Percentiles rank a stretch among this genome's conserved stretches.
Conservation (phyloP, 257 asterid species). For the Paraleonurus japonicus region DNA sequence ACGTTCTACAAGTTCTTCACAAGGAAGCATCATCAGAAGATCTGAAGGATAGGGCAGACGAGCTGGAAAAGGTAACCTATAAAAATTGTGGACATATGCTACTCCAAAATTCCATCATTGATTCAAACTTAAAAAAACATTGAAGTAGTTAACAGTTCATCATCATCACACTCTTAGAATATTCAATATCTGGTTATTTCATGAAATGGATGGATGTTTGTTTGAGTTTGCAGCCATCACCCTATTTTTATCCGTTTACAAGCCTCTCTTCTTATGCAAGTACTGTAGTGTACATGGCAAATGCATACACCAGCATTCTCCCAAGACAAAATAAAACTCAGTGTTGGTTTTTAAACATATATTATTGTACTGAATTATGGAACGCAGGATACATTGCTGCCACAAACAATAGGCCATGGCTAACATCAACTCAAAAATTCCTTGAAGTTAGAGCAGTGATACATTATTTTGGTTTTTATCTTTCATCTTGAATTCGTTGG, state of each 20-base stretch:
- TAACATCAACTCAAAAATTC: not conserved
- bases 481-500: not conserved
- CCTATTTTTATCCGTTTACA: not conserved
- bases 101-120: not conserved
- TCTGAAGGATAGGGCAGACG: constrained; percentile 16
- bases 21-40: constrained; percentile 24
- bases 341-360: not conserved
- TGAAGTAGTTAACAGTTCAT: not conserved
- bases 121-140: not conserved
- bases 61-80: constrained; percentile 27
- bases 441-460: not conserved
- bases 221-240: not conserved
- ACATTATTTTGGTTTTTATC: not conserved
- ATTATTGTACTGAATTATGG: not conserved
- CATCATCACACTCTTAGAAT: not conserved
- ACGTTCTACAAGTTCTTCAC: constrained; percentile 18
- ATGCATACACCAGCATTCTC: not conserved
- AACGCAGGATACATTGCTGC: not conserved
- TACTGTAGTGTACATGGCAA: not conserved
- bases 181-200: not conserved
- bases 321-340: not conserved
- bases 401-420: not conserved
- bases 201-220: not conserved
- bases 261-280: not conserved
- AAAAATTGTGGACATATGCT: not conserved